These are phyloP conservation scores for Mycena floridula DNA, from an alignment of 768 basidiomycete species.

Conservation along the genomic window DNA sequence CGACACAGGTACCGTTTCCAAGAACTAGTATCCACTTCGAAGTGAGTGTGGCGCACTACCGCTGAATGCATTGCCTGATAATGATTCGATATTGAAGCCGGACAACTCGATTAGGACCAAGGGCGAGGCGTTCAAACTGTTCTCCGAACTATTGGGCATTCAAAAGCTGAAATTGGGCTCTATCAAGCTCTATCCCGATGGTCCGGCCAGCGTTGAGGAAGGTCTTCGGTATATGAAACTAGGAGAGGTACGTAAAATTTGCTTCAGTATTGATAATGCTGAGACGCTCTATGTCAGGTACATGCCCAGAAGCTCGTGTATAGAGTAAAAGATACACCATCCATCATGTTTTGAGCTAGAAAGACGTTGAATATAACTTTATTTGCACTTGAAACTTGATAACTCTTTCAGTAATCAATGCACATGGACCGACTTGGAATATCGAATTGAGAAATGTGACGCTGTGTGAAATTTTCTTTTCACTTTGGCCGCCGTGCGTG, in stretches of 20 bases:
- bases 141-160: neutral
- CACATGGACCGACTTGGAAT: too few species aligned
- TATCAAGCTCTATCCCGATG: neutral
- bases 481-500: too few species aligned
- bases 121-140: neutral
- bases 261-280: neutral
- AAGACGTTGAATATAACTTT: too few species aligned
- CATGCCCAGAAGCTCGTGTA: neutral
- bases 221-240: neutral
- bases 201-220: neutral
- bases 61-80: neutral
- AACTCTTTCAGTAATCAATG: too few species aligned
- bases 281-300: neutral
- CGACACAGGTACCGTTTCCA: slow-evolving; percentile 1
- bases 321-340: too few species aligned
- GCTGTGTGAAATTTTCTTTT: too few species aligned
- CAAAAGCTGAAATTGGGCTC: neutral
- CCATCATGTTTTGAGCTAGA: too few species aligned
- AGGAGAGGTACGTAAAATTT: neutral
- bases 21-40: neutral
- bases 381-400: too few species aligned
- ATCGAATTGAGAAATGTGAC: too few species aligned
- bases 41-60: neutral
- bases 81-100: neutral
- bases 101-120: neutral